Evolutionary conservation across 106 monocot species (phyloP), one percentile per base, ranked within the genome.

Genomic region (Dendrobium huoshanense): DNA sequence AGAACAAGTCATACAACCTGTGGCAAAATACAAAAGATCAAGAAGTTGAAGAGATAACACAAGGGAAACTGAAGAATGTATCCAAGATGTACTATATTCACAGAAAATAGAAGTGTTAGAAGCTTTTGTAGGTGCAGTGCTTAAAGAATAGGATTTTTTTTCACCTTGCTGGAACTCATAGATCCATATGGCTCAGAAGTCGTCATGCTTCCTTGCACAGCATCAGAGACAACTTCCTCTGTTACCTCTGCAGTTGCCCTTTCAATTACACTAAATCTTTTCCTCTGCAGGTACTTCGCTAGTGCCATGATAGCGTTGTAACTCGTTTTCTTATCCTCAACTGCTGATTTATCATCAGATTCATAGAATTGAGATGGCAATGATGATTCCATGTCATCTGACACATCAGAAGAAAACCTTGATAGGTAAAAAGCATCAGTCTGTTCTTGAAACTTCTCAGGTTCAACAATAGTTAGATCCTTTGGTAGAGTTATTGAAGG

Each of bases 191-290:
- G 70, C 40, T 88, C 89, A 77, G 90, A 87, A 59, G 81, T 83
- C 31, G 76, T 56, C 9, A 86, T 73, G 72, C 85, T 87, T 37
- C 83, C 85, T 37, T 91, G 92, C 70, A 96, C 93, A 81, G 88
- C 96, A 87, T 89, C 91, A 70, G 84, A 87, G 67, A 98, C 95
- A 78, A 99, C 93, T 78, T 95, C 99, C 56, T 99, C 93, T 37
- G 99, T 95, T 76, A 99, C 86, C 83, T 99, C 99, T 80, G 95
- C 90, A 37, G 90, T 91, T 67, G 95, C 99, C 85, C 88, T 89
- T 84, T 99, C 99, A 86, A 99, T 88, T 56, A 95, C 83, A 82
- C 78, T 84, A 78, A 68, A 72, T 88, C 99, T 88, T 85, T 85
- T 95, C 83, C 91, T 95, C 73, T 99, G 93, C 83, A 99, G 88